Conservation (phyloP, 1,139 yeast species). For the Geotrichum australiense region DNA sequence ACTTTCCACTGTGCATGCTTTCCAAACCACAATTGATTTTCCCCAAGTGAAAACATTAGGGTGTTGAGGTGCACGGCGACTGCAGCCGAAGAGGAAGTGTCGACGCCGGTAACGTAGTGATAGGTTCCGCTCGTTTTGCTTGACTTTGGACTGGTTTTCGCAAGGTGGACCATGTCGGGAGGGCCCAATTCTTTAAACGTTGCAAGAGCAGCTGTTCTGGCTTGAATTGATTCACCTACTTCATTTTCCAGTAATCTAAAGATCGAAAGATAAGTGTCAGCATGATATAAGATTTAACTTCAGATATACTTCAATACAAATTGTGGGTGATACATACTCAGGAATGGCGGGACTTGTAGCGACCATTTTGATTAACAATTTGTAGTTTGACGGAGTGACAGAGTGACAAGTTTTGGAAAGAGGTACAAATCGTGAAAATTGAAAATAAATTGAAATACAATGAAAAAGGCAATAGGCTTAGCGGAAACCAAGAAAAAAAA, state of each 20-base stretch:
- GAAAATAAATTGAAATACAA: too few relatives aligned
- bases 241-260: slow-evolving; percentile 43
- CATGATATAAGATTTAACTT: not conserved
- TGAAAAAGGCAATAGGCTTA: too few relatives aligned
- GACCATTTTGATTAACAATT: slow-evolving; percentile 18
- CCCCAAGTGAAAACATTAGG: slow-evolving; percentile 53
- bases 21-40: slow-evolving; percentile 63
- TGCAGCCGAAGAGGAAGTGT: slow-evolving; percentile 51
- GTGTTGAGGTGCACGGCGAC: slow-evolving; percentile 72
- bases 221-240: slow-evolving; percentile 45
- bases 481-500: not conserved
- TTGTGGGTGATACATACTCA: slow-evolving; percentile 26
- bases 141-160: slow-evolving; percentile 42
- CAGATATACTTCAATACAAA: not conserved
- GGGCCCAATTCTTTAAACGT: slow-evolving; percentile 67
- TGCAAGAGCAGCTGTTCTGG: slow-evolving; percentile 42
- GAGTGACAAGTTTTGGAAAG: slow-evolving; percentile 1
- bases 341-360: slow-evolving; percentile 27
- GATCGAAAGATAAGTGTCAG: slow-evolving; percentile 1
- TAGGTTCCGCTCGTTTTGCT: slow-evolving; percentile 47
- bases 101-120: slow-evolving; percentile 64
- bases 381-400: not conserved
- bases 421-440: slow-evolving; percentile 4
- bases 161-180: slow-evolving; percentile 75
- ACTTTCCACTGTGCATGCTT: slow-evolving; percentile 72